These are phyloP conservation scores for Candida glucosophila DNA, from an alignment of 1,139 yeast species.

Conservation along the genomic window DNA sequence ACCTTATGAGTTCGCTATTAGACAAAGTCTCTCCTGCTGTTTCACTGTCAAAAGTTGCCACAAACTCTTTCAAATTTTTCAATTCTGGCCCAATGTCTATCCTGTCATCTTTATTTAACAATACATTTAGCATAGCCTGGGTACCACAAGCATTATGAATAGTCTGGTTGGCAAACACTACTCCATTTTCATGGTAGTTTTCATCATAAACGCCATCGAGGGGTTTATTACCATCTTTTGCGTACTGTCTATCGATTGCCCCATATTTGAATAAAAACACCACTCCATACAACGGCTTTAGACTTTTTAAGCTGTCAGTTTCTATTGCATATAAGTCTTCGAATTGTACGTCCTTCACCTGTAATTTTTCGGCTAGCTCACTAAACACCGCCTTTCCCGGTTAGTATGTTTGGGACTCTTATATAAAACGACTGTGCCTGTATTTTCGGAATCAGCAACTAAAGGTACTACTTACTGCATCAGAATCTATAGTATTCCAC, in stretches of 20 bases:
- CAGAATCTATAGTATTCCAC: slow-evolving; percentile 70
- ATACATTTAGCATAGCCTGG: slow-evolving; percentile 58
- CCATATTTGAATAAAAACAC: slow-evolving; percentile 60
- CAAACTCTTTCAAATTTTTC: slow-evolving; percentile 41
- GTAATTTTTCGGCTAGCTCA: slow-evolving; percentile 50
- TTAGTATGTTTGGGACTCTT: no score
- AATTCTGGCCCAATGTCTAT: slow-evolving; percentile 45
- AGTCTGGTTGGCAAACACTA: slow-evolving; percentile 60
- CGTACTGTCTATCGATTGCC: slow-evolving; percentile 22
- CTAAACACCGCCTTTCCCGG: slow-evolving; percentile 54
- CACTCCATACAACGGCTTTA: slow-evolving; percentile 49
- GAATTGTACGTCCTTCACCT: slow-evolving; percentile 49
- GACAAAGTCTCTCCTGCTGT: slow-evolving; percentile 58
- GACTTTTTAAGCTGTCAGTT: slow-evolving; percentile 28
- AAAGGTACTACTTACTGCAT: slow-evolving; percentile 42
- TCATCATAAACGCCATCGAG: slow-evolving; percentile 38
- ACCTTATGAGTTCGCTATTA: slow-evolving; percentile 50
- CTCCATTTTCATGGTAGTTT: slow-evolving; percentile 23
- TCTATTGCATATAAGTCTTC: slow-evolving; percentile 55
- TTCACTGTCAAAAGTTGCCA: slow-evolving; percentile 46
- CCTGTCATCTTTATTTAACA: slow-evolving; percentile 33
- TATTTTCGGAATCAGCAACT: no score
- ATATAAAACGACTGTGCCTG: no score
- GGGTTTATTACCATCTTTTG: slow-evolving; percentile 23
- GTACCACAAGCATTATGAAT: slow-evolving; percentile 75